Evolutionary conservation across 805 yeast species (phyloP).

Genomic region (Maudiozyma pseudohumilis): DNA sequence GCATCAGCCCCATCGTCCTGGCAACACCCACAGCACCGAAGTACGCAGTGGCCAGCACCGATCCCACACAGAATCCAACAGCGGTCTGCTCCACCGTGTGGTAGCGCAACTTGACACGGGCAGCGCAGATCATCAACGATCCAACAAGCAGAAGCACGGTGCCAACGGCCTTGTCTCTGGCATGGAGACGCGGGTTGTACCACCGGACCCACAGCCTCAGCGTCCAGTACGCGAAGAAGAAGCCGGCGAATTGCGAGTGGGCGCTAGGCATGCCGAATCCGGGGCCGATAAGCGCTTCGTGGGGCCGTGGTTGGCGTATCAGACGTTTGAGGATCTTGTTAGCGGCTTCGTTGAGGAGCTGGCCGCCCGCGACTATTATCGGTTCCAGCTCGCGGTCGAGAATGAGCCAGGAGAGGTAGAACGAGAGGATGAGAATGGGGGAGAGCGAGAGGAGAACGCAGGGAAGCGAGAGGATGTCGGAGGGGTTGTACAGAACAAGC

Average conservation of each 20-base stretch:
- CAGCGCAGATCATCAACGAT: slow-evolving; percentile 42
- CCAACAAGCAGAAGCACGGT: slow-evolving; percentile 14
- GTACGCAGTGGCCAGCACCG: slow-evolving; percentile 46
- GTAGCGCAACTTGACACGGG: slow-evolving; percentile 70
- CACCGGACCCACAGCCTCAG: slow-evolving; percentile 37
- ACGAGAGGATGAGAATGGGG: slow-evolving; percentile 71
- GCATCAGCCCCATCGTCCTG: slow-evolving; percentile 3
- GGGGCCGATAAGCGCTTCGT: slow-evolving; percentile 28
- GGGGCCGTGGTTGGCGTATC: slow-evolving; percentile 68
- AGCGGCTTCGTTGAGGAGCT: slow-evolving; percentile 61
- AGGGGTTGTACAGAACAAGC: slow-evolving; percentile 66
- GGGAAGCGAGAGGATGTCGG: slow-evolving; percentile 46
- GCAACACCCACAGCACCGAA: slow-evolving; percentile 36
- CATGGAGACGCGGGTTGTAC: slow-evolving; percentile 10
- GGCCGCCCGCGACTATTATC: slow-evolving; percentile 75
- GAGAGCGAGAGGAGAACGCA: slow-evolving; percentile 67
- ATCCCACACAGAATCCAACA: slow-evolving; percentile 63
- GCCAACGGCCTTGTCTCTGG: background rate
- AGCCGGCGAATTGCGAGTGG: slow-evolving; percentile 93
- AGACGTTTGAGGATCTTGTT: slow-evolving; percentile 59
- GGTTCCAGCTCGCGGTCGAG: slow-evolving; percentile 79
- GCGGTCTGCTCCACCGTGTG: slow-evolving; percentile 66
- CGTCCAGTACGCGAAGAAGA: slow-evolving; percentile 48
- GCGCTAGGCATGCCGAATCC: slow-evolving; percentile 97
- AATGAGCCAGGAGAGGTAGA: slow-evolving; percentile 76